phyloP scores from a whole-genome alignment of 768 basidiomycete genomes.

The Austroboletus festivus region DNA sequence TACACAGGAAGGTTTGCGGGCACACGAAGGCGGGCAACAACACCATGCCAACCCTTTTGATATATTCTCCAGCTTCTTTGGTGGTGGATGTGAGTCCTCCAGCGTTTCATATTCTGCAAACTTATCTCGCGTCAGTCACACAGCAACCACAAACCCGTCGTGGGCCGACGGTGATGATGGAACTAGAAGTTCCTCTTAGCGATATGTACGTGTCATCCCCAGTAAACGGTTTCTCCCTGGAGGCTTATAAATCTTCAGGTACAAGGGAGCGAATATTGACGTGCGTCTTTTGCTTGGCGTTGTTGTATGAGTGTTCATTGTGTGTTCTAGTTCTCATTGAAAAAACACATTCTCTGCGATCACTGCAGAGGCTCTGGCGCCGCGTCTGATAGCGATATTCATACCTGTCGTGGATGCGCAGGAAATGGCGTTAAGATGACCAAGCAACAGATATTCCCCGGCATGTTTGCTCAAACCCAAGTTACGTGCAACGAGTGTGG shows the following conservation, averaged over 20 bases:
- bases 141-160: constrained; percentile 61
- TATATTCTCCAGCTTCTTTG: constrained; percentile 91
- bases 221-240: neutral
- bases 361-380: constrained; percentile 97
- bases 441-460: constrained; percentile 92
- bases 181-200: constrained; percentile 83
- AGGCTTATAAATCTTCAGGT: constrained; percentile 42
- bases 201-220: constrained; percentile 80
- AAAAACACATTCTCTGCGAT: constrained; percentile 90
- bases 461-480: constrained; percentile 92
- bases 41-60: constrained; percentile 85
- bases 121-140: constrained; percentile 12
- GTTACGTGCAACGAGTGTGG: constrained; percentile 78
- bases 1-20: constrained; percentile 81
- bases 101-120: neutral
- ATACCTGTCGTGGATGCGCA: constrained; percentile 78
- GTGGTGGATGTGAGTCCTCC: constrained; percentile 60
- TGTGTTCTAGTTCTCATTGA: constrained; percentile 75
- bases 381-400: constrained; percentile 82
- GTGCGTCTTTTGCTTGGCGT: constrained; percentile 36
- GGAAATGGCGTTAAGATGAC: constrained; percentile 83
- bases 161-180: constrained; percentile 72
- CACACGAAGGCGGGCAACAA: constrained; percentile 83
- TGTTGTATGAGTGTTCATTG: constrained; percentile 1
- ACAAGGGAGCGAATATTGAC: constrained; percentile 83